Evolutionary conservation across 305 asterid genomes (phyloP).

Genomic region (Fraxinus greggii): DNA sequence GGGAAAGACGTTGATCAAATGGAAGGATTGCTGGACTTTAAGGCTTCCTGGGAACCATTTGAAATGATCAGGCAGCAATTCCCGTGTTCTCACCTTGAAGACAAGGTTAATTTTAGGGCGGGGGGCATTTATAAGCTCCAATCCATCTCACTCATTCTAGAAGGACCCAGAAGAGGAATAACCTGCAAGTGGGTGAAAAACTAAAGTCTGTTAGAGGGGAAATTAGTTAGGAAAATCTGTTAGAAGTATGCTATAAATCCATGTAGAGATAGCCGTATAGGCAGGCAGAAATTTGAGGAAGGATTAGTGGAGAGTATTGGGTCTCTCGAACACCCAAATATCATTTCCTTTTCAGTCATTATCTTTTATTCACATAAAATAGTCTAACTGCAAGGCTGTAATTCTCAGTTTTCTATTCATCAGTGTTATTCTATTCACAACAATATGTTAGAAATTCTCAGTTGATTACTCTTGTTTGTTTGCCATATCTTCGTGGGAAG

Average conservation of each 20-base stretch:
- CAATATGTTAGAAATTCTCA: not conserved
- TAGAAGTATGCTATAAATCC: not conserved
- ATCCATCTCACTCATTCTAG: not conserved
- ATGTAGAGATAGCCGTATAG: not conserved
- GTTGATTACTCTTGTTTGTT: not conserved
- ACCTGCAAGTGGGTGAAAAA: not conserved
- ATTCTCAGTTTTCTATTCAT: not conserved
- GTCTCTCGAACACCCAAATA: not conserved
- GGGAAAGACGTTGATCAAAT: constrained; percentile 69
- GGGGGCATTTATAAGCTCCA: not conserved
- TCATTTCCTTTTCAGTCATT: not conserved
- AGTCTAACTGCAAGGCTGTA: not conserved
- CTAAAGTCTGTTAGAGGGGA: not conserved
- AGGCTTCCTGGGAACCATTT: not conserved
- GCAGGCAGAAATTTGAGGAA: not conserved
- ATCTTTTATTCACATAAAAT: not conserved
- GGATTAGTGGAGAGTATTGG: not conserved
- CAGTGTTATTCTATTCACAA: not conserved
- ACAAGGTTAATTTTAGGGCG: not conserved
- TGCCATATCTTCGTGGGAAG: not conserved
- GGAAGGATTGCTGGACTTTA: not conserved
- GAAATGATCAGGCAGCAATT: not conserved
- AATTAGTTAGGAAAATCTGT: not conserved
- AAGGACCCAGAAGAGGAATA: not conserved
- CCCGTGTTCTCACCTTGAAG: not conserved